Conservation (phyloP, 179 eudicot genomes). For the Corrigiola litoralis region DNA sequence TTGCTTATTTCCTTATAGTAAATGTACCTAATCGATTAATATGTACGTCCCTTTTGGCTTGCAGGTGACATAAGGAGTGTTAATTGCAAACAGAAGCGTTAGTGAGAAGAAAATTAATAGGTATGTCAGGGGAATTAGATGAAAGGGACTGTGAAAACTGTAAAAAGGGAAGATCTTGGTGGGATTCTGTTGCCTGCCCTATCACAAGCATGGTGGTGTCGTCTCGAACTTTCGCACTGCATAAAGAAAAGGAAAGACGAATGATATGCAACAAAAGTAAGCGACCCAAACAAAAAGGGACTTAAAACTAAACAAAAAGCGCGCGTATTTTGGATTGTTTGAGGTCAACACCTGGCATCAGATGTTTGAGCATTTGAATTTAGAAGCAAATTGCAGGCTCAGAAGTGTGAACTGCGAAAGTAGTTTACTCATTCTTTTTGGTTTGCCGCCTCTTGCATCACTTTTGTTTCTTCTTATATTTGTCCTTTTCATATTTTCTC, state of each 20-base stretch:
- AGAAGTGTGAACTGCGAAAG: conserved; percentile 1
- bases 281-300: background rate
- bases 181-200: conserved; percentile 46
- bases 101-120: background rate
- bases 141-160: conserved; percentile 29
- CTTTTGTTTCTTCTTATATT: background rate
- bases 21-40: too few species aligned
- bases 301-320: background rate
- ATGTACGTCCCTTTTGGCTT: too few species aligned
- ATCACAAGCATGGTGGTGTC: conserved; percentile 38
- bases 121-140: conserved; percentile 19
- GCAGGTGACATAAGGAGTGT: background rate
- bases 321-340: background rate
- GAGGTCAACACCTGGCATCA: conserved; percentile 7
- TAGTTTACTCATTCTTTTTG: background rate
- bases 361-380: background rate
- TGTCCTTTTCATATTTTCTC: background rate
- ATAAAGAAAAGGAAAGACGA: background rate
- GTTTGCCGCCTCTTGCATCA: background rate
- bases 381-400: background rate
- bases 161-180: conserved; percentile 38
- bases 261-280: too few species aligned
- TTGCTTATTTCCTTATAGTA: too few species aligned
- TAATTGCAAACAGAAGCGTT: conserved; percentile 4
- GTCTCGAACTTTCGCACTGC: conserved; percentile 18